Base-by-base conservation (phyloP, 257 asterid species). In the Scutellaria galericulata region DNA sequence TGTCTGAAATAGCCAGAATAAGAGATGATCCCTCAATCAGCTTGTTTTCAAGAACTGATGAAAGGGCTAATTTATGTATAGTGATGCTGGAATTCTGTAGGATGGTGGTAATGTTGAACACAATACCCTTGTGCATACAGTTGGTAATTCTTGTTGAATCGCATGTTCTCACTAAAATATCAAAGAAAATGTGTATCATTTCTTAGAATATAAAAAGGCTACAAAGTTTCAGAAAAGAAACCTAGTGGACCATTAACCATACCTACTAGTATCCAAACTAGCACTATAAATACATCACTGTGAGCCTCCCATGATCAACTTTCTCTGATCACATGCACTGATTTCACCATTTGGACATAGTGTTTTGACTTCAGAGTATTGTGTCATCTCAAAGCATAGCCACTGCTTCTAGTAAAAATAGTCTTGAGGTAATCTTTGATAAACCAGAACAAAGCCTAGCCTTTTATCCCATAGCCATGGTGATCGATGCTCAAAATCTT, bases 1-100 rank as follows among this genome's bases (percentile, higher is more conserved):
- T 8, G 12, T 10, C 18, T 40, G 60, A 70, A 70, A 31, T 27
- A 18, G 22, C 56, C 18, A 41, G 65, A 64, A 56, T 48, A 51
- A 57, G 51, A 56, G 53, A 69, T 55, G 6, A 20, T 31, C 20
- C 42, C 13, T 39, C 18, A 18, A 18, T 18, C 18, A 0, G 18
- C 18, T 18, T 18, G 18, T 18, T 18, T 18, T 18, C 18, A 18
- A 18, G 18, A 18, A 57, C 47, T 39, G 58, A 62, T 68, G 65
- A 44, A 47, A 69, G 48, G 22, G 70, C 35, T 27, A 27, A 27
- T 27, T 35, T 18, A 18, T 18, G 18, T 18, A 18, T 18, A 18
- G 18, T 18, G 18, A 18, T 18, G 18, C 18, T 18, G 18, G 18
- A 18, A 18, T 18, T 18, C 18, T 18, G 18, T 18, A 18, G 18